These are phyloP conservation scores for Lactarius evosmus DNA, from an alignment of 768 basidiomycete species.

Conservation along the genomic window DNA sequence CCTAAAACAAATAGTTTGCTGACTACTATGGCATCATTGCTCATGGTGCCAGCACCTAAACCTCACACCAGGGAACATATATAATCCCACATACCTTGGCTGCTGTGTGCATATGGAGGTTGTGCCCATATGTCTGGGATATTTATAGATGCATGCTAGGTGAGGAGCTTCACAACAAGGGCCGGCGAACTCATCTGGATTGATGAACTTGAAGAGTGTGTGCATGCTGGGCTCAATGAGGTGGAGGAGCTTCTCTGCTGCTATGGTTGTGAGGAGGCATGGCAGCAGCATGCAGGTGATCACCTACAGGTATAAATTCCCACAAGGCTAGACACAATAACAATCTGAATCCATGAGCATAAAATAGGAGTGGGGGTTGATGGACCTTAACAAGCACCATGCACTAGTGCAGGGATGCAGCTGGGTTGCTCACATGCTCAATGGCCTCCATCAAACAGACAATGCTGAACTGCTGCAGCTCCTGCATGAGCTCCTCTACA, in stretches of 20 bases:
- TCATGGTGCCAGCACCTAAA: constrained; percentile 66
- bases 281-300: constrained; percentile 80
- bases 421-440: constrained; percentile 93
- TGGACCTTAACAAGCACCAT: constrained; percentile 83
- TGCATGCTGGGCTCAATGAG: constrained; percentile 87
- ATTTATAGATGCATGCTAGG: constrained; percentile 51
- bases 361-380: not conserved
- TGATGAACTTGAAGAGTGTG: constrained; percentile 85
- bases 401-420: constrained; percentile 74
- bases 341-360: not conserved
- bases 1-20: constrained; percentile 87
- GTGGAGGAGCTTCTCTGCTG: constrained; percentile 78
- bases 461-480: constrained; percentile 75
- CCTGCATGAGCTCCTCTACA: constrained; percentile 68
- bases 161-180: constrained; percentile 69
- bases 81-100: constrained; percentile 79
- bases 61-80: constrained; percentile 68
- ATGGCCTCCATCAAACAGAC: constrained; percentile 98
- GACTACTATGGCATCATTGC: constrained; percentile 44
- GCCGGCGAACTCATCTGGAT: constrained; percentile 75
- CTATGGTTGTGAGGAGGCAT: constrained; percentile 61
- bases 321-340: constrained; percentile 65
- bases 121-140: constrained; percentile 43
- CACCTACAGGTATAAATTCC: constrained; percentile 94
- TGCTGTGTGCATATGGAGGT: constrained; percentile 55